phyloP scores from a whole-genome alignment of 805 yeast species.

The Kuraishia capsulata region DNA sequence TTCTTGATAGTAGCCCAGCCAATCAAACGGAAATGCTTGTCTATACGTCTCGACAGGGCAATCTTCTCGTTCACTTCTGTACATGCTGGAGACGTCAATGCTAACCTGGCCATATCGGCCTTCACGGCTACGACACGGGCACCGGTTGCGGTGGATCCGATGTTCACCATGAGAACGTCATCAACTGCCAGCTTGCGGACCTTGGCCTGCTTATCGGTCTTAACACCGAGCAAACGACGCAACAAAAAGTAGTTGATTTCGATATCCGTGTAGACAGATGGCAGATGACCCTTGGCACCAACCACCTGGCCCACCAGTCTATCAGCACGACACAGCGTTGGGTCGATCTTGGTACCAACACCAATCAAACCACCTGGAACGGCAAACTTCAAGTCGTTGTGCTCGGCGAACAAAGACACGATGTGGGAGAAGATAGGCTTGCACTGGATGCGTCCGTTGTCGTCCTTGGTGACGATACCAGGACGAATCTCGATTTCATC shows the following conservation, averaged over 20 bases:
- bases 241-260: conserved; percentile 95
- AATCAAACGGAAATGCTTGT: conserved; percentile 98
- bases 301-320: conserved; percentile 98
- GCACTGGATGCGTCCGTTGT: conserved; percentile 81
- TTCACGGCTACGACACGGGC: conserved; percentile 97
- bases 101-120: conserved; percentile 98
- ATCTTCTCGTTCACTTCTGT: conserved; percentile 97
- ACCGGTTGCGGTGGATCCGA: conserved; percentile 99
- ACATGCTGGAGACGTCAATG: conserved; percentile 96
- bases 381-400: conserved; percentile 95
- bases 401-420: conserved; percentile 93
- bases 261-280: conserved; percentile 92
- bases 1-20: conserved; percentile 99
- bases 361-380: conserved; percentile 99
- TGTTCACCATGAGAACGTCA: conserved; percentile 97
- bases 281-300: conserved; percentile 94
- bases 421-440: conserved; percentile 92
- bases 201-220: conserved; percentile 95
- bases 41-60: conserved; percentile 97
- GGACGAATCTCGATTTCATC: conserved; percentile 99
- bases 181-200: conserved; percentile 90
- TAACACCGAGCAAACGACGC: conserved; percentile 96
- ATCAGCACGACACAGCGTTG: conserved; percentile 98
- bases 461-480: conserved; percentile 96
- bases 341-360: conserved; percentile 98